Evolutionary conservation across 2,329 filamentous ascomycete genomes (phyloP).

Genomic region (Aspergillus proliferans): DNA sequence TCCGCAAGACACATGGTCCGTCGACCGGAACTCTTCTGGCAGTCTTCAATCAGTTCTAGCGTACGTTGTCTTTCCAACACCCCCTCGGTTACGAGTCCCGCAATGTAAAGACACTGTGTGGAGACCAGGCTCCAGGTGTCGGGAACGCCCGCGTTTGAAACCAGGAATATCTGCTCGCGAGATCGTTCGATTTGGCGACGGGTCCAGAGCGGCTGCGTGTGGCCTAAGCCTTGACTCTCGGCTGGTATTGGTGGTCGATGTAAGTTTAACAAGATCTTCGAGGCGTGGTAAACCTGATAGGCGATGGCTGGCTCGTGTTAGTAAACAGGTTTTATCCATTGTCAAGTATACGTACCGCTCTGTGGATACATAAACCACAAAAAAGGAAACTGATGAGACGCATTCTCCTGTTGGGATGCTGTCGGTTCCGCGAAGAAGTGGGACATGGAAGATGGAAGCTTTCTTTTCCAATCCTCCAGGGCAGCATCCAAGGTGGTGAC

Average conservation of each 20-base stretch:
- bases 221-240: no score
- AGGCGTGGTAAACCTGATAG: constrained; percentile 4
- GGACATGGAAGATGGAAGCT: constrained; percentile 2
- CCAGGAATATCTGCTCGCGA: constrained; percentile 1
- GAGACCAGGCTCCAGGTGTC: constrained; percentile 4
- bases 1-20: no score
- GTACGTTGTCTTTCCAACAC: constrained; percentile 1
- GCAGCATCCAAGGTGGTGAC: background rate
- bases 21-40: no score
- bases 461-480: constrained; percentile 2
- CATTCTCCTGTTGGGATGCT: background rate
- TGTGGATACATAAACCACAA: constrained; percentile 3
- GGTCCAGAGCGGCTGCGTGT: background rate
- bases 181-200: constrained; percentile 2
- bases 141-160: background rate
- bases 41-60: constrained; percentile 1
- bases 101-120: constrained; percentile 3
- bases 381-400: background rate
- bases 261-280: constrained; percentile 2
- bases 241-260: background rate
- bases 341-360: background rate
- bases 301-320: background rate
- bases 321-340: no score
- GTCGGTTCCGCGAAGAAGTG: background rate
- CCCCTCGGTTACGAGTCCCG: constrained; percentile 2